Percentiles rank a stretch among this genome's conserved stretches.
Evolutionary conservation across 306 rosid genomes (phyloP).

Genomic region (Arachis hypogaea): DNA sequence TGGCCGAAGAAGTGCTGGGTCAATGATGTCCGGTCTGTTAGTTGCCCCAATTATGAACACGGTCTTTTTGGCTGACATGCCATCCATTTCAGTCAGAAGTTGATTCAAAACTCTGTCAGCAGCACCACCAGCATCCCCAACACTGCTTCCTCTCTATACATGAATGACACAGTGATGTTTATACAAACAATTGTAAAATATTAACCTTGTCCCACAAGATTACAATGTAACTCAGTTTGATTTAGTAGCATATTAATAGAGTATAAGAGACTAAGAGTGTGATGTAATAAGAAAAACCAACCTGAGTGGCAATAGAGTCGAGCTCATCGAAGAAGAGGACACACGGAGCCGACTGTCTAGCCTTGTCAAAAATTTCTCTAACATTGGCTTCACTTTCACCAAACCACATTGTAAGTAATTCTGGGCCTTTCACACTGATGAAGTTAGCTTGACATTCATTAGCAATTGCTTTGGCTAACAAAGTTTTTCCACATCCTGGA

Average conservation of each 20-base stretch:
- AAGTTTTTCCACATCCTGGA: conserved; percentile 66
- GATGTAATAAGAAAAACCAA: conserved; percentile 26
- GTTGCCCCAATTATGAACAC: conserved; percentile 68
- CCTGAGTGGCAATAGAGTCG: conserved; percentile 68
- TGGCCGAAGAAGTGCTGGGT: conserved; percentile 63
- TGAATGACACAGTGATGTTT: conserved; percentile 6
- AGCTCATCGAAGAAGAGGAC: conserved; percentile 72
- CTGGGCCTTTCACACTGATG: conserved; percentile 63
- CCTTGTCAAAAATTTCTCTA: conserved; percentile 64
- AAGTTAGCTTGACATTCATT: conserved; percentile 67
- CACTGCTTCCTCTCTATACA: conserved; percentile 57
- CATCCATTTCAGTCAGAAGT: conserved; percentile 67
- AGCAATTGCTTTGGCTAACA: conserved; percentile 66
- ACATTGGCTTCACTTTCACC: conserved; percentile 75
- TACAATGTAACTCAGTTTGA: background rate
- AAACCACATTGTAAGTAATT: conserved; percentile 67
- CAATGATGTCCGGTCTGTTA: conserved; percentile 63
- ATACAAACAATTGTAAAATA: background rate
- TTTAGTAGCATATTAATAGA: background rate
- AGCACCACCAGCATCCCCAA: conserved; percentile 64
- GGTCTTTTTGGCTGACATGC: conserved; percentile 61
- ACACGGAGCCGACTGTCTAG: conserved; percentile 61
- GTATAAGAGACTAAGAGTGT: background rate
- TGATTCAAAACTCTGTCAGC: conserved; percentile 64
- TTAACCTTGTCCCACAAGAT: background rate